Evolutionary conservation across 345 rosid species (phyloP), one percentile per base, ranked within the genome.

Genomic region (Erodium maritimum): DNA sequence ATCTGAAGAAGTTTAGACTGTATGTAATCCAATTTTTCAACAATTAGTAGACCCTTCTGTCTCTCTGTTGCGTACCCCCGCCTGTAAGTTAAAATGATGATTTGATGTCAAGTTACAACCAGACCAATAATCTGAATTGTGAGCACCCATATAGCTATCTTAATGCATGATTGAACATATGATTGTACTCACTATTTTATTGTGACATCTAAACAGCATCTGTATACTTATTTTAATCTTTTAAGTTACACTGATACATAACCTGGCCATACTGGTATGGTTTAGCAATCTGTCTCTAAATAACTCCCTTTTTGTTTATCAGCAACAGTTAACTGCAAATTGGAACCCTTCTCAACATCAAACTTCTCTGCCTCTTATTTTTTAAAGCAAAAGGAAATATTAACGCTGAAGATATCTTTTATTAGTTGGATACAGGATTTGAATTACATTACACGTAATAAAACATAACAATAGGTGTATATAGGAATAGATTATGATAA

Each of bases 11-110:
- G 80, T 71, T 71, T 71, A 62, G 98, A 91, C 73, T 88, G 98
- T 67, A 91, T 24, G 76, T 84, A 91, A 67, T 91, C 96, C 80
- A 91, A 72, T 70, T 88, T 91, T 75, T 83, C 96, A 70, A 79
- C 98, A 74, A 88, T 75, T 54, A 91, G 61, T 52, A 86, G 72
- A 48, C 96, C 98, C 72, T 77, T 86, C 74, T 91, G 88, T 75
- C 86, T 84, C 77, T 91, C 96, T 21, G 96, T 81, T 66, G 96
- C 80, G 77, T 88, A 91, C 54, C 98, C 98, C 59, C 95, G 80
- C 88, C 96, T 91, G 79, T 24, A 74, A 65, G 69, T 45, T 45
- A 52, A 11, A 57, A 79, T 42, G 42, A 34, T 4, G 23, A 23
- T 61, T 10, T 17, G 21, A 53, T 24, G 19, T 29, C 52, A 60